Base-by-base conservation (phyloP, 768 basidiomycete species). In the Boletus tylopilopsis region DNA sequence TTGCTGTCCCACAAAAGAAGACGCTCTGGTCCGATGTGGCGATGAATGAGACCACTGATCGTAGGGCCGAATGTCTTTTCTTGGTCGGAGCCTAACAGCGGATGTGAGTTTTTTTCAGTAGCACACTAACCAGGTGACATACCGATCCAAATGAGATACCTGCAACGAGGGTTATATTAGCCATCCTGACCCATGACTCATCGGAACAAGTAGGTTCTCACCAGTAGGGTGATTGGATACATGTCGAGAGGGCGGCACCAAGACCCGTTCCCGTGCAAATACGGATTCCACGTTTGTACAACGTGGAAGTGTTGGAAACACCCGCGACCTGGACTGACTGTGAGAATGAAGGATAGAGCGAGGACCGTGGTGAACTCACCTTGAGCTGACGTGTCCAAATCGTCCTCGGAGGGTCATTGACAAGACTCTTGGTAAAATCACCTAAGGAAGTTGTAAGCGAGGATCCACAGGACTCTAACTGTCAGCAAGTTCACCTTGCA, bases 61-160 rank as follows among this genome's bases (percentile, higher is more conserved):
- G 87, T 90, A 21, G 85, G 82, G 3, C 89, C 89, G 58, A 91
- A 90, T 2, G 87, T 89, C 70, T 84, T 87, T 66, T 87, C 86
- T 67, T 90, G 87, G 61, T 90, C 86, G 48, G 85, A 87, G 45
- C 85, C 85, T 81, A 57, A 46, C 33, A 60, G n/a, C 50, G 6
- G 49, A 42, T 32, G 44, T 61, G 8, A 60, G 51, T 33, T 32
- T 36, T 53, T 25, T 48, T 41, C 33, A 22, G 47, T 7, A 8
- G 49, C 16, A n/a, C 34, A 42, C 38, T 37, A 16, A 18, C 4
- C 30, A 16, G 37, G 27, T 40, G 22, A 56, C 73, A 56, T 64
- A 78, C 79, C 80, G 57, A 87, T 87, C 87, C 87, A 89, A 56
- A 89, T 88, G 51, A 88, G 76, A 64, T 79, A 87, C 85, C 85